Base-by-base conservation (phyloP, 805 yeast genomes). In the Huiozyma naganishii region DNA sequence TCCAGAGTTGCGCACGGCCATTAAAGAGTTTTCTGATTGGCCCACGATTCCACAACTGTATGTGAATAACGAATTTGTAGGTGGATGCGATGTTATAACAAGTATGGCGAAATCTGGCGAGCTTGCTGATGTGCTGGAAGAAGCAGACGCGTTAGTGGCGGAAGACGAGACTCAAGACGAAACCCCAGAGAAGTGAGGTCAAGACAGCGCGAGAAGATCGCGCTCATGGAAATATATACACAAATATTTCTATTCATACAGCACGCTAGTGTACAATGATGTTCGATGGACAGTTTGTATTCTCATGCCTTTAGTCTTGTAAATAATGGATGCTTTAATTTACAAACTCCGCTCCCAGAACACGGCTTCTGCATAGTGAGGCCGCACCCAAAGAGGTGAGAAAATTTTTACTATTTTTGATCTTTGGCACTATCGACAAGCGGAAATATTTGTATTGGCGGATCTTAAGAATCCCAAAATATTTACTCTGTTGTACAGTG, bases 31-130 rank as follows among this genome's bases (percentile, higher is more conserved):
- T 66, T 79, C 90, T 53, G 81, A 84, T 51, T 92, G 99, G 99
- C 99, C 99, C 45, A 92, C 99, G 0, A 88, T 92, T 47, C 99
- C 99, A 11, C 99, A 92, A 66, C 73, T 92, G 37, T 92, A 89
- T 59, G 87, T 92, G 10, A 76, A 81, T 53, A 80, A 81, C 52
- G 98, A 92, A 61, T 92, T 92, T 60, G 75, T 92, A 43, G 99
- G 99, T 38, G 99, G 99, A 5, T 92, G 97, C 67, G 99, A 92
- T 65, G 89, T 92, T 50, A 73, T 92, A 42, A 86, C 83, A 60
- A 78, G 84, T 45, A 89, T 92, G 97, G 85, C 94, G 35, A 83
- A 82, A 54, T 62, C 71, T 42, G 98, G 98, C n/a, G 96, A 90
- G 58, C 75, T 92, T 43, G 79, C 88, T 12, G 89, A 89, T 45